Base-by-base conservation (phyloP, 345 rosid species). In the Anastatica hierochuntica region DNA sequence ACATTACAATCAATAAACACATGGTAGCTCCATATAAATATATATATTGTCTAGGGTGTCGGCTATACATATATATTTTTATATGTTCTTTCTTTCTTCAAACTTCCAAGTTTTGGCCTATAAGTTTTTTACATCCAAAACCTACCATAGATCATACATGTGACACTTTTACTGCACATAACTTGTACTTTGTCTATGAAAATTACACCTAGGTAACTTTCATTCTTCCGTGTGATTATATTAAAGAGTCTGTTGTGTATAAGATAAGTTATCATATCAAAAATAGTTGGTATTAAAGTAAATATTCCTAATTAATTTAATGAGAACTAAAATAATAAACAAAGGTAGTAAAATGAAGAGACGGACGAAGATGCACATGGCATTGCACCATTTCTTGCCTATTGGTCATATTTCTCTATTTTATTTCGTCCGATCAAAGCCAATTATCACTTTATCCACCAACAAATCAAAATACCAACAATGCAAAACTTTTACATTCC, bases 361-460 rank as follows among this genome's bases (percentile, higher is more conserved):
- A 74, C 58, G 73, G 76, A 75, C 73, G 29, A 71, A 67, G 76
- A 49, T 51, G 78, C 85, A 76, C 88, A 79, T 79, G 90, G 44
- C 51, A 23, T 49, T 77, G 85, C 68, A 74, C 69, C 79, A 60
- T 46, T n/a, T 51, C 57, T 47, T 33, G 59, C 45, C 44, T 45
- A 49, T 68, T 45, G 52, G n/a, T 27, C 52, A 56, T 53, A 46
- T 68, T 57, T n/a, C 44, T 49, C 53, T 65, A 37, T 65, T 51
- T 57, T 49, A 50, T 43, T 44, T 52, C 43, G 34, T 44, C 36
- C 35, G 58, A 50, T 59, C 54, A 58, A 66, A 36, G 46, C 54
- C 70, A 66, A 44, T 66, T 51, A 58, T 58, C 43, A 58, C 49
- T 51, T 45, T 44, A n/a, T n/a, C 62, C 29, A 58, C 66, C 69